Evolutionary conservation across 352 stramenopile species (phyloP).

Genomic region (Plasmopara viticola): DNA sequence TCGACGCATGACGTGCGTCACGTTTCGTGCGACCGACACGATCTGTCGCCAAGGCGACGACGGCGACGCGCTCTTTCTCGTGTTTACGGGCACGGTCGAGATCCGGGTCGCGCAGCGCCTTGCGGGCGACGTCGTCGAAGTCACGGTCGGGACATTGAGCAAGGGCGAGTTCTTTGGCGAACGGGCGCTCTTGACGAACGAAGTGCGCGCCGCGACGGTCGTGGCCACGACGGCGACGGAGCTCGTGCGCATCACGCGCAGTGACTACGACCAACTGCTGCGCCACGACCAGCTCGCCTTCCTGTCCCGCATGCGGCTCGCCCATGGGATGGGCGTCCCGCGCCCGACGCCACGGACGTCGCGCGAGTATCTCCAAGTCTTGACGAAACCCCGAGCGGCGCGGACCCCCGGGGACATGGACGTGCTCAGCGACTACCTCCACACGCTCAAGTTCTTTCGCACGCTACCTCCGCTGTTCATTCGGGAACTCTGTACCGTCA

Average conservation of each 20-base stretch:
- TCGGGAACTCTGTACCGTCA: constrained; percentile 56
- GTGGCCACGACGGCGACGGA: constrained; percentile 46
- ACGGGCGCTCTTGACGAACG: constrained; percentile 53
- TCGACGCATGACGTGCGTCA: constrained; percentile 44
- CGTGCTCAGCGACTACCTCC: constrained; percentile 60
- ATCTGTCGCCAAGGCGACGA: constrained; percentile 68
- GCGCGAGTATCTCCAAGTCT: constrained; percentile 48
- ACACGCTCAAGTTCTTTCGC: constrained; percentile 77
- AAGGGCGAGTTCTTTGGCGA: constrained; percentile 76
- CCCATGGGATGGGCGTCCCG: constrained; percentile 25
- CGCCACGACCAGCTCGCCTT: constrained; percentile 69
- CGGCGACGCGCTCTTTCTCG: constrained; percentile 66
- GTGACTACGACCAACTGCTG: constrained; percentile 71
- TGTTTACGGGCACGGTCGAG: constrained; percentile 56
- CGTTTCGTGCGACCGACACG: constrained; percentile 44
- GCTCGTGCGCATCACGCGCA: constrained; percentile 56
- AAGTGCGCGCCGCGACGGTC: constrained; percentile 53
- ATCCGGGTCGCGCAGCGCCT: constrained; percentile 56
- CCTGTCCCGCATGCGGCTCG: constrained; percentile 52
- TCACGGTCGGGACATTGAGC: constrained; percentile 55
- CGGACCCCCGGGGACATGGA: constrained; percentile 49
- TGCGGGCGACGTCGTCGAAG: constrained; percentile 54
- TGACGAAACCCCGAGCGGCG: constrained; percentile 43
- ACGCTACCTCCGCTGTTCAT: constrained; percentile 52
- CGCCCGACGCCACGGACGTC: constrained; percentile 25